Evolutionary conservation across 2,329 filamentous ascomycete species (phyloP).

Genomic region (Verticillium tricorpus): DNA sequence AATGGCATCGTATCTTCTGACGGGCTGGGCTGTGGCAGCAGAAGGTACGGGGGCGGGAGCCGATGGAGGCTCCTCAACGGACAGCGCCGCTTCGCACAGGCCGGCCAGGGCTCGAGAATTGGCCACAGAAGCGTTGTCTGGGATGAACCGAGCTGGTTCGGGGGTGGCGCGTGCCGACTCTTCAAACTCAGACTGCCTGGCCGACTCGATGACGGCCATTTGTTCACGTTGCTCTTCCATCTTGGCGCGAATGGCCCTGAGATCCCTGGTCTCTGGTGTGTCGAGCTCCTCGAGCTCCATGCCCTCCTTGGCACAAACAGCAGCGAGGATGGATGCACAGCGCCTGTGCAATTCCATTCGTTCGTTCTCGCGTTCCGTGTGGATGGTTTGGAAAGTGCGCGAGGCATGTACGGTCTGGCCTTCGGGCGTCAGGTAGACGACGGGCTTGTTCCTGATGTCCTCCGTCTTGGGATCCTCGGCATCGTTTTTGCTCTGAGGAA

Average conservation of each 20-base stretch:
- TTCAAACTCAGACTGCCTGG: neutral
- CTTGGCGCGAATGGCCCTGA: constrained; percentile 18
- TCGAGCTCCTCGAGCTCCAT: constrained; percentile 29
- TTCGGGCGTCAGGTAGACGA: constrained; percentile 44
- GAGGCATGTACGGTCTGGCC: constrained; percentile 46
- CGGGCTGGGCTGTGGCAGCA: neutral
- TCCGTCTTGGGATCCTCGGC: constrained; percentile 32
- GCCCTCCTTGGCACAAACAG: constrained; percentile 30
- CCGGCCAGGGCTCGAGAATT: neutral
- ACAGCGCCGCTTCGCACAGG: neutral
- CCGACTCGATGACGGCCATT: neutral
- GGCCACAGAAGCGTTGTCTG: constrained; percentile 7
- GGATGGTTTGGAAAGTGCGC: constrained; percentile 22
- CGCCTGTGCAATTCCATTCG: constrained; percentile 7
- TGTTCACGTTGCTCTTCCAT: neutral
- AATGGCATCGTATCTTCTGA: constrained; percentile 23
- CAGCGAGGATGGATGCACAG: constrained; percentile 26
- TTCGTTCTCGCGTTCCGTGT: neutral
- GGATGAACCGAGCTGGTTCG: neutral
- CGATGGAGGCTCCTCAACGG: neutral
- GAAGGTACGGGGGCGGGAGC: neutral
- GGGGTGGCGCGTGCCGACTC: neutral
- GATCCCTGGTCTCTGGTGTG: constrained; percentile 25
- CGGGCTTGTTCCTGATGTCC: constrained; percentile 40
- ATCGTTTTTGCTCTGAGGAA: constrained; percentile 42